Evolutionary conservation across 768 basidiomycete genomes (phyloP).

Genomic region (Trametes punicea): DNA sequence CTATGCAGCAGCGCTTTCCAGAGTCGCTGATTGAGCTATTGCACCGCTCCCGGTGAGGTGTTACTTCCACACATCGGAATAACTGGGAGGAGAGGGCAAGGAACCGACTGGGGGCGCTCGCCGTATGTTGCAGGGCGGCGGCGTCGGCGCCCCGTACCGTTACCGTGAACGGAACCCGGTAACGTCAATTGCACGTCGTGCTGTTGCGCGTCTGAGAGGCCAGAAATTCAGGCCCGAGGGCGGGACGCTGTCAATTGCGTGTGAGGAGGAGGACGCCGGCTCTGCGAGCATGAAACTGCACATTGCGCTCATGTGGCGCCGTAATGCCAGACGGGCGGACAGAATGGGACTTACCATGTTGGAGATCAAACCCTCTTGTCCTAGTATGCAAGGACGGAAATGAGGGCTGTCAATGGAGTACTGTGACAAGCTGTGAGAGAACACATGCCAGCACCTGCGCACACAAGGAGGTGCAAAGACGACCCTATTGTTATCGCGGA

Average conservation of each 20-base stretch:
- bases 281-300: too few relatives aligned
- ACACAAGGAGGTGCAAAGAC: too few relatives aligned
- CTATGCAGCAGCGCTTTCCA: too few relatives aligned
- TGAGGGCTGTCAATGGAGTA: too few relatives aligned
- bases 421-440: slow-evolving; percentile 1
- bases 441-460: neutral
- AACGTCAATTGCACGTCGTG: neutral
- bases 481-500: too few relatives aligned
- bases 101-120: slow-evolving; percentile 2
- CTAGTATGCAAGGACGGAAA: too few relatives aligned
- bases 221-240: slow-evolving; percentile 1
- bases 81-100: slow-evolving; percentile 4
- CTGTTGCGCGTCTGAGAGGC: neutral
- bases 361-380: too few relatives aligned
- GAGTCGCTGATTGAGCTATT: too few relatives aligned
- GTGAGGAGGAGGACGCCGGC: neutral
- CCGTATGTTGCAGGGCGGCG: neutral
- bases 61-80: too few relatives aligned
- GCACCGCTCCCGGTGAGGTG: too few relatives aligned
- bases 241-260: neutral
- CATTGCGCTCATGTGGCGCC: neutral
- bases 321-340: neutral
- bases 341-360: neutral
- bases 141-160: neutral
- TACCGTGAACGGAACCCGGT: slow-evolving; percentile 4